Base-by-base conservation (phyloP, 768 basidiomycete genomes). In the Steccherinum ochraceum region DNA sequence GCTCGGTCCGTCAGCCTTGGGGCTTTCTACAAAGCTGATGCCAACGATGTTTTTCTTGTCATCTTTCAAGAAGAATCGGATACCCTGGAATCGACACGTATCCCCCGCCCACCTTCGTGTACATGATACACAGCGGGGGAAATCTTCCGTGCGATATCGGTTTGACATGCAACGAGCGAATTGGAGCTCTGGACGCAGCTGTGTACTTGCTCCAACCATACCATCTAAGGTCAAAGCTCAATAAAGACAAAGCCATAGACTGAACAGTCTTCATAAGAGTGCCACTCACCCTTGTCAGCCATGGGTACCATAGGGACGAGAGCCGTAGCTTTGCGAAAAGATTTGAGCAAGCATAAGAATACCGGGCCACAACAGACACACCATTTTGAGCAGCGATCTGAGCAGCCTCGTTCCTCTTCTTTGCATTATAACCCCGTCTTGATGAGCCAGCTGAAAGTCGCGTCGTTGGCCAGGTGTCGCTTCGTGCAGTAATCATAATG, bases 21-120 rank as follows among this genome's bases (percentile, higher is more conserved):
- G 77, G 53, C 73, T 76, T 66, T 85, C 84, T 26, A 80, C 77
- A 57, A 89, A 91, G 57, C 81, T 80, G 48, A 87, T 77, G 19
- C 81, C 84, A 42, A 80, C 73, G 44, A 88, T 77, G 40, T 76
- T 75, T 53, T 75, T 67, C 39, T 81, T 71, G 39, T 66, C 55
- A 53, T 87, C 80, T 54, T 84, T 81, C 59, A 86, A 70, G 66
- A 91, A 84, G 61, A 80, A 86, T 18, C 89, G 80, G 56, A 91
- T 86, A n/a, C 81, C 81, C 64, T 90, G 89, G 67, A 91, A 91
- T 21, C 89, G 82, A 61, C 89, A 91, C 2, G 87, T 89, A 62
- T 91, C 89, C 39, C 89, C 88, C 0, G 87, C 87, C 88, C 89
- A 90, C 20, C 89, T 83, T 40, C 89, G 83, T 26, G 84, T 89